Evolutionary conservation across 257 asterid species (phyloP).

Genomic region (Nicotiana attenuata): DNA sequence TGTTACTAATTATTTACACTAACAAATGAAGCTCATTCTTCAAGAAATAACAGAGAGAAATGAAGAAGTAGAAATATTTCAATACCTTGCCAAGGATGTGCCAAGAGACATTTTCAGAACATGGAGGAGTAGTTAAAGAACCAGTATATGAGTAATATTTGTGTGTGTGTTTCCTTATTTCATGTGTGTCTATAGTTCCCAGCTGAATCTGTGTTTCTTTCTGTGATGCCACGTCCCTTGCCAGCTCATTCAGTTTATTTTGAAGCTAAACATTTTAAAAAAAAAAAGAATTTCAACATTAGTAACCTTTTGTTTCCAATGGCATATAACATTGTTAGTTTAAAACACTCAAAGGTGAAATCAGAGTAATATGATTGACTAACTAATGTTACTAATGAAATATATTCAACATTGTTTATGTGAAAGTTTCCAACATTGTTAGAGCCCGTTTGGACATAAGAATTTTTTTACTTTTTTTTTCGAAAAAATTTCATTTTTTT

Average conservation of each 20-base stretch:
- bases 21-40: not conserved
- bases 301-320: not conserved
- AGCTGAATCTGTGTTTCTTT: constrained; percentile 24
- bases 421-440: too few species aligned
- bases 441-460: too few species aligned
- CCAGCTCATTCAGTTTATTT: constrained; percentile 33
- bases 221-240: constrained; percentile 15
- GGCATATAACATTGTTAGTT: too few species aligned
- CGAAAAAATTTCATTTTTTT: too few species aligned
- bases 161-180: constrained; percentile 27
- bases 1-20: too few species aligned
- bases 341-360: too few species aligned
- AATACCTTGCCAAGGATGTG: constrained; percentile 42
- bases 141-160: constrained; percentile 48
- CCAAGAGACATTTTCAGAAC: constrained; percentile 39
- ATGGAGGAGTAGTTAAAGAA: constrained; percentile 58
- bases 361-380: too few species aligned
- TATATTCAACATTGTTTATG: too few species aligned
- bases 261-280: constrained; percentile 25
- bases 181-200: constrained; percentile 33
- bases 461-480: too few species aligned
- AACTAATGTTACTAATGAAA: too few species aligned
- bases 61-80: not conserved
- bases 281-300: not conserved
- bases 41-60: not conserved